Conservation (phyloP, 768 basidiomycete species). For the Boletus vermiculosoides region DNA sequence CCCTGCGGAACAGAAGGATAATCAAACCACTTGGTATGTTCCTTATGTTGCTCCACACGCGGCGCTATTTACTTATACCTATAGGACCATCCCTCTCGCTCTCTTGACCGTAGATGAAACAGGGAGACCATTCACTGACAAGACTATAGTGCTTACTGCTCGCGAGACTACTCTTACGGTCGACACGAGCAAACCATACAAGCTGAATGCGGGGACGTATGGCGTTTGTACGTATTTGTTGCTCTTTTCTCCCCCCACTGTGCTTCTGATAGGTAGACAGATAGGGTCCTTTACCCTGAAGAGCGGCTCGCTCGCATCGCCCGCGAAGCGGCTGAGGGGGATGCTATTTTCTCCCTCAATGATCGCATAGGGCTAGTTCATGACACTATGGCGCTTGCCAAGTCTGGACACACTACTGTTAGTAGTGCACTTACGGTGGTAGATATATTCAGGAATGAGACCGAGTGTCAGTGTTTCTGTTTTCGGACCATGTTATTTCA, state of each 20-base stretch:
- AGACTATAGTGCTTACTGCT: constrained; percentile 58
- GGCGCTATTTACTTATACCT: background rate
- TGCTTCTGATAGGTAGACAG: constrained; percentile 36
- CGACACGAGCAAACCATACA: constrained; percentile 78
- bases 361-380: constrained; percentile 89
- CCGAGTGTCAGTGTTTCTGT: constrained; percentile 57
- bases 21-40: constrained; percentile 79
- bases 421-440: constrained; percentile 77
- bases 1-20: constrained; percentile 72
- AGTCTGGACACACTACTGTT: constrained; percentile 74
- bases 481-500: background rate
- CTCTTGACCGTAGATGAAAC: constrained; percentile 59
- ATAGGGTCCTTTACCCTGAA: constrained; percentile 83
- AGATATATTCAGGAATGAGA: constrained; percentile 66
- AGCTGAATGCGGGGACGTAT: constrained; percentile 85
- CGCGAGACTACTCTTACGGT: constrained; percentile 68
- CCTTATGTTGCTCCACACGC: background rate
- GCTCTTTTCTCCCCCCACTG: background rate
- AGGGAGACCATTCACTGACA: constrained; percentile 61
- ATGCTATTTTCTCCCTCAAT: constrained; percentile 69
- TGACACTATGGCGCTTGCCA: constrained; percentile 77
- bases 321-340: constrained; percentile 65
- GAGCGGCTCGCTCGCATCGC: constrained; percentile 79
- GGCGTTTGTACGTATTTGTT: constrained; percentile 74
- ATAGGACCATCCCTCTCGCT: constrained; percentile 79